phyloP scores from a whole-genome alignment of 805 yeast genomes.

The Myxozyma vanderwaltii region DNA sequence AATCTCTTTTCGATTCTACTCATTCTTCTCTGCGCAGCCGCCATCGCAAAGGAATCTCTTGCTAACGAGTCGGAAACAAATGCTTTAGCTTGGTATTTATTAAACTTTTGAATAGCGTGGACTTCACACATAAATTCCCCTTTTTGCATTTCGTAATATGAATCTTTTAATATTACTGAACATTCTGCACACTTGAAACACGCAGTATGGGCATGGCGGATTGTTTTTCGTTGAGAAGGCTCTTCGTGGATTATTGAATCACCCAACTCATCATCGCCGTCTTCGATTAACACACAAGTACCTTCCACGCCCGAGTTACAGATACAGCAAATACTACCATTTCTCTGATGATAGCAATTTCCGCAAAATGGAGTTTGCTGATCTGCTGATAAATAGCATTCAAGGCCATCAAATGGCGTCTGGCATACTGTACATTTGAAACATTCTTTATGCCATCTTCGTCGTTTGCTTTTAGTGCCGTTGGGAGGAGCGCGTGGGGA shows the following conservation, averaged over 20 bases:
- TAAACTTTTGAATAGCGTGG: slow-evolving; percentile 40
- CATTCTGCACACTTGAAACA: slow-evolving; percentile 76
- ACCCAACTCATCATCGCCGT: slow-evolving; percentile 2
- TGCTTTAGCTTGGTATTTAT: slow-evolving; percentile 12
- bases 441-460: slow-evolving; percentile 80
- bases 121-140: slow-evolving; percentile 43
- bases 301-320: slow-evolving; percentile 87
- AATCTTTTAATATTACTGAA: slow-evolving; percentile 38
- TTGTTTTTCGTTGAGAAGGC: neutral
- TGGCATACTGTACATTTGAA: slow-evolving; percentile 72
- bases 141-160: slow-evolving; percentile 42
- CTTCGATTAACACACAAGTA: slow-evolving; percentile 68
- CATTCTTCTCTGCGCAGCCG: slow-evolving; percentile 7
- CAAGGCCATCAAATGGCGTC: slow-evolving; percentile 35
- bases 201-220: slow-evolving; percentile 63
- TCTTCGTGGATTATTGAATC: too few relatives aligned
- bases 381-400: slow-evolving; percentile 64
- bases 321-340: slow-evolving; percentile 69
- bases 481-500: neutral
- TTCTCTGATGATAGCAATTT: slow-evolving; percentile 70
- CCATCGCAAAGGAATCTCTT: neutral
- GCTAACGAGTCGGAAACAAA: slow-evolving; percentile 7
- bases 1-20: slow-evolving; percentile 6
- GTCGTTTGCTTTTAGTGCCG: neutral
- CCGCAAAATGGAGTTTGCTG: slow-evolving; percentile 79